Evolutionary conservation across 345 rosid genomes (phyloP), one percentile per base, ranked within the genome.

Genomic region (Eutrema japonicum): DNA sequence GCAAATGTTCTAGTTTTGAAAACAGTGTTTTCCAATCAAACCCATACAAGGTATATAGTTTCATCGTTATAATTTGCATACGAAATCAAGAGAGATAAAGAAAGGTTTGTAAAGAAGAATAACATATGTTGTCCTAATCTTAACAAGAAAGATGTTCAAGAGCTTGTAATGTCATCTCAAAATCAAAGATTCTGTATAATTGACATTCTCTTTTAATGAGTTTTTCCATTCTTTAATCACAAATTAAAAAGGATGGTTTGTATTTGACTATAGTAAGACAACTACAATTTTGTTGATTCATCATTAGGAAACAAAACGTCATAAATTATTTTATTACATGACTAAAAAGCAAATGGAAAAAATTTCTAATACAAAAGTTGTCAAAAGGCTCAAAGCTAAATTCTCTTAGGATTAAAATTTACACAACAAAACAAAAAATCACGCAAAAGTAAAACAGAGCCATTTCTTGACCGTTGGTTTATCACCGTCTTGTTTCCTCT

Each of bases 401-500:
- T 35, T 68, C 47, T 67, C 38, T 55, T 48, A 11, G 32, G 55
- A 16, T 33, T 13, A 27, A 11, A 60, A 10, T n/a, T 38, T 10
- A 42, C 12, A 27, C 7, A 38, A 22, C 14, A 4, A 32, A 58
- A 30, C 1, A 9, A 48, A 42, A 2, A 6, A 16, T 79, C 65
- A 81, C 41, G 73, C 66, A 69, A 66, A 68, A 57, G 72, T 78
- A 26, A 77, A 82, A 51, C 85, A 82, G 49, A 75, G 67, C 85
- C 82, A 82, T 68, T 77, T 82, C 52, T 64, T 82, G 74, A 50
- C 73, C 29, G 70, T n/a, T 52, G 79, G 76, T 61, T 79, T 66
- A 36, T 73, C 63, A 40, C 48, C 62, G 3, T 63, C 65, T 66
- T 55, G 74, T 78, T 78, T 73, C 69, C 77, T 74, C 40, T 79